Evolutionary conservation across 2,329 filamentous ascomycete species (phyloP), one percentile per base, ranked within the genome.

Genomic region (Fonsecaea monophora): DNA sequence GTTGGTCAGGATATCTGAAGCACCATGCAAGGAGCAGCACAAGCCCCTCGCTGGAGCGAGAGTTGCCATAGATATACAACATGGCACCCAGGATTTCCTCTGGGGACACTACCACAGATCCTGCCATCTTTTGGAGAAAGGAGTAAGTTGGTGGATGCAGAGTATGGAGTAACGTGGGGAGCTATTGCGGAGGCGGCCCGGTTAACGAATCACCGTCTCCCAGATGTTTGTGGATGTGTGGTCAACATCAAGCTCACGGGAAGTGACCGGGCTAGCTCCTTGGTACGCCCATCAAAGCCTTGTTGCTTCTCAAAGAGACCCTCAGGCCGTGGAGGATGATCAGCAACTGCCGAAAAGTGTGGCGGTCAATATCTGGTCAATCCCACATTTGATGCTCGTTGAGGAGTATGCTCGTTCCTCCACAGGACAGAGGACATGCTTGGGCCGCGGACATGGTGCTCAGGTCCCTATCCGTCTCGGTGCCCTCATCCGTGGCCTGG

Each of bases 251-350:
- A 30, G 32, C 42, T 53, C 37, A 34, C 62, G 62, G 62, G 48
- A 34, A 54, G 21, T 60, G 56, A 60, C 62, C 62, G 62, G 62
- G n/a, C 25, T 64, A 64, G 62, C 48, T 60, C 55, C 62, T 64
- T 64, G 62, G 62, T 64, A 64, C 40, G 21, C 12, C 21, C 15
- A 25, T 30, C 15, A 5, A 50, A 50, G 45, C 21, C 45, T 50
- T 50, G 45, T 25, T 3, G 21, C 21, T 25, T 50, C 21, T 50
- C 45, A 50, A 10, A 50, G 18, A 32, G 45, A 48, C n/a, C 21
- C 42, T 38, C 59, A 40, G 32, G 4, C 9, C n/a, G 18, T 30
- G 4, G 30, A n/a, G 12, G 59, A 30, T 45, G 59, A 61, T 60
- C 57, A 30, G n/a, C 59, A 62, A 62, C 60, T 62, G 60, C 60